Evolutionary conservation across 2,329 filamentous ascomycete genomes (phyloP).

Genomic region (Colletotrichum sp.): DNA sequence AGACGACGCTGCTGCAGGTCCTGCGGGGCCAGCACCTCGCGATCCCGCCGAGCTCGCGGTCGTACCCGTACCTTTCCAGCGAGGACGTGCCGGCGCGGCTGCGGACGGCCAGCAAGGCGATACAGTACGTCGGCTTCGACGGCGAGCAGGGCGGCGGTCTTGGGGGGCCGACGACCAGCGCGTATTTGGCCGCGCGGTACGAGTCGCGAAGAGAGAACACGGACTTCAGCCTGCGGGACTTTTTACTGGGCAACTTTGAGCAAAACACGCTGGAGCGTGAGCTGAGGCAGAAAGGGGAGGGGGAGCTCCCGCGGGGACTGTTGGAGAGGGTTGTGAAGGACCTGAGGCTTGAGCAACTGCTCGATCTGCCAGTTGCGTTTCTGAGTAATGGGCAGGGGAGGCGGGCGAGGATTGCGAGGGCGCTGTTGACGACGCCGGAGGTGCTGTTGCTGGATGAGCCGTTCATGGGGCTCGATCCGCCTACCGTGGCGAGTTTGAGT

Average conservation of each 20-base stretch:
- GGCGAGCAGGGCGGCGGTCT: constrained; percentile 65
- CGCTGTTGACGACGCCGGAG: constrained; percentile 78
- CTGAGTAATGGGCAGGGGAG: constrained; percentile 93
- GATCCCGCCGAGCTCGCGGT: constrained; percentile 75
- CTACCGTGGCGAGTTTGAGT: constrained; percentile 75
- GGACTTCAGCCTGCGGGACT: constrained; percentile 85
- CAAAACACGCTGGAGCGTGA: constrained; percentile 72
- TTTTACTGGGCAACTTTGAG: constrained; percentile 80
- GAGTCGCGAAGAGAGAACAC: constrained; percentile 86
- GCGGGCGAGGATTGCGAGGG: constrained; percentile 85
- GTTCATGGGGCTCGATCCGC: constrained; percentile 94
- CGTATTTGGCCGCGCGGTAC: constrained; percentile 89
- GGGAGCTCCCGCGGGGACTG: constrained; percentile 50
- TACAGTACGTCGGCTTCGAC: constrained; percentile 92
- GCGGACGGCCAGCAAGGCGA: constrained; percentile 67
- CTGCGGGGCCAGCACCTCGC: constrained; percentile 78
- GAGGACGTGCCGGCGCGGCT: constrained; percentile 61
- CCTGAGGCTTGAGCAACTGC: constrained; percentile 69
- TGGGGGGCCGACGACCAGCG: constrained; percentile 64
- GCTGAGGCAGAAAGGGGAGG: constrained; percentile 47
- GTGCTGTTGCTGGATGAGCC: constrained; percentile 89
- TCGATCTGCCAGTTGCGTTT: constrained; percentile 85
- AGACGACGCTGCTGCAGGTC: constrained; percentile 83
- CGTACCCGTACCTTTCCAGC: constrained; percentile 78
- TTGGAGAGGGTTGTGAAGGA: constrained; percentile 71